A percentile compares a stretch with the other conserved stretches of the same genome.
These are phyloP conservation scores for Claviceps sp. DNA, from an alignment of 2,329 filamentous ascomycete species.

Conservation along the genomic window DNA sequence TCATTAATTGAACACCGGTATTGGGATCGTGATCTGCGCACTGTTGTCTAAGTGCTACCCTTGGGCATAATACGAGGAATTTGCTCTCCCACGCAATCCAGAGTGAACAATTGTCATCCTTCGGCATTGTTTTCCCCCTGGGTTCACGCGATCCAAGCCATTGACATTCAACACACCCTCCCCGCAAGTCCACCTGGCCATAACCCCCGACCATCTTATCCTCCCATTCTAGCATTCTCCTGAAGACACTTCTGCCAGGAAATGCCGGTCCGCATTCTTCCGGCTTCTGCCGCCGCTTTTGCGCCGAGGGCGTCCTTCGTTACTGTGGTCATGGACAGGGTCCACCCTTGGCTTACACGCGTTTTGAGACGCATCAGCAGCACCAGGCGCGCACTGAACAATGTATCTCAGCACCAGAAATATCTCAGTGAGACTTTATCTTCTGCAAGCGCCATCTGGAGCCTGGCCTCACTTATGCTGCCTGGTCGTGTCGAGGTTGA, in stretches of 20 bases:
- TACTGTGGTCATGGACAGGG: slow-evolving; percentile 87
- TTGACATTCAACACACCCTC: too few relatives aligned
- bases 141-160: too few relatives aligned
- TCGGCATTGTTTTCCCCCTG: too few relatives aligned
- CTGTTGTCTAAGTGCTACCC: too few relatives aligned
- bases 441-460: slow-evolving; percentile 85
- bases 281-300: slow-evolving; percentile 91
- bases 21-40: too few relatives aligned
- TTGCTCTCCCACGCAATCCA: too few relatives aligned
- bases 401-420: slow-evolving; percentile 85
- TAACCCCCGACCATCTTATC: too few relatives aligned
- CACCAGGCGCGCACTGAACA: slow-evolving; percentile 94
- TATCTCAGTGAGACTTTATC: slow-evolving; percentile 93
- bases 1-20: too few relatives aligned
- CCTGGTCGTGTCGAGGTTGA: slow-evolving; percentile 79
- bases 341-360: slow-evolving; percentile 93
- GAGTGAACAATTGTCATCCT: too few relatives aligned
- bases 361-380: slow-evolving; percentile 94
- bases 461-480: slow-evolving; percentile 81
- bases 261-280: slow-evolving; percentile 90
- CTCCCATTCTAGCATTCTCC: neutral
- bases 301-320: slow-evolving; percentile 80
- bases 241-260: slow-evolving; percentile 3
- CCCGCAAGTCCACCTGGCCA: too few relatives aligned
- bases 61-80: too few relatives aligned